Conservation (phyloP, 1,139 yeast species). For the Suhomyces choctaworum region DNA sequence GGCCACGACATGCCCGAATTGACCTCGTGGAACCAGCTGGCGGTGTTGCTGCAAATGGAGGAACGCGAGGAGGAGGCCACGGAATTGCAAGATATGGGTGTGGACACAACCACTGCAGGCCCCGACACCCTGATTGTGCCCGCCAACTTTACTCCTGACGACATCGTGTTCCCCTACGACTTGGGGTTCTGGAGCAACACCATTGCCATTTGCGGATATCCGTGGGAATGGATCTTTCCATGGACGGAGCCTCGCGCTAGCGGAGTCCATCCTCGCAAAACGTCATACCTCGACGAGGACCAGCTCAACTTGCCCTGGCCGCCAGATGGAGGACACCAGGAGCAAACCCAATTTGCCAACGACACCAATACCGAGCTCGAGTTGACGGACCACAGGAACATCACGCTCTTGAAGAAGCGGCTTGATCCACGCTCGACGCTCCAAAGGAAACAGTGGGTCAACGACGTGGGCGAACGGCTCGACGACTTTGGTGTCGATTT, state of each 20-base stretch:
- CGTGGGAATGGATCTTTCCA: constrained; percentile 66
- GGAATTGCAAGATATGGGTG: constrained; percentile 4
- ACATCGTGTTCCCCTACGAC: constrained; percentile 80
- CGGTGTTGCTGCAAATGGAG: constrained; percentile 21
- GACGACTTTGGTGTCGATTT: constrained; percentile 87
- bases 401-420: constrained; percentile 17
- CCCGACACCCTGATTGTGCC: constrained; percentile 14
- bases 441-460: constrained; percentile 61
- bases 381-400: constrained; percentile 12
- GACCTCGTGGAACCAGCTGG: constrained; percentile 46
- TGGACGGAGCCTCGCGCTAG: constrained; percentile 52
- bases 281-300: constrained; percentile 57
- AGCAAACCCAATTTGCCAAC: constrained; percentile 19
- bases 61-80: constrained; percentile 6
- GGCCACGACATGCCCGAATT: constrained; percentile 47
- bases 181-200: constrained; percentile 60
- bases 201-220: constrained; percentile 52
- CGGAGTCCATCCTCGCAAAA: constrained; percentile 54
- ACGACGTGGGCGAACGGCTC: constrained; percentile 77
- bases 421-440: constrained; percentile 24
- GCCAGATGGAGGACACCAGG: constrained; percentile 71
- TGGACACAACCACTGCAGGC: constrained; percentile 4
- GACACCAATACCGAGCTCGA: constrained; percentile 20
- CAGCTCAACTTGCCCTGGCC: constrained; percentile 80
- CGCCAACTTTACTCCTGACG: constrained; percentile 50